Percentiles rank a stretch among this genome's conserved stretches.
Conservation (phyloP, 2,329 filamentous ascomycete genomes). For the Corinectria fuckeliana region DNA sequence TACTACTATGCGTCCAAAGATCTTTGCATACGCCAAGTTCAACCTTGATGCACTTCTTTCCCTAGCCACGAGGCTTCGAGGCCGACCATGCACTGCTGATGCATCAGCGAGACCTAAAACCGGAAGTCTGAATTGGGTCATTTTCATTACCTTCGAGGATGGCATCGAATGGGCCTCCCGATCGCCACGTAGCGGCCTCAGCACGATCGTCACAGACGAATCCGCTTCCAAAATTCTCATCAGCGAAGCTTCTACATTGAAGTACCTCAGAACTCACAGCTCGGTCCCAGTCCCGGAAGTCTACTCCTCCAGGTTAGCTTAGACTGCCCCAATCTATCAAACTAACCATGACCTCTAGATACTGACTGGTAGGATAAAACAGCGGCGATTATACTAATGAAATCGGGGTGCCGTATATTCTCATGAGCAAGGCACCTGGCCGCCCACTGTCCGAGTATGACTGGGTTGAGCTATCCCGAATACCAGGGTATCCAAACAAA, state of each 20-base stretch:
- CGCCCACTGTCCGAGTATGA: constrained; percentile 27
- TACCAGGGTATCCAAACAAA: constrained; percentile 16
- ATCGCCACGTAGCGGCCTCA: constrained; percentile 14
- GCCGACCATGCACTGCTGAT: constrained; percentile 25
- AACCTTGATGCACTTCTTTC: constrained; percentile 30
- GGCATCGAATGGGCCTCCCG: constrained; percentile 34
- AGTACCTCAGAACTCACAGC: constrained; percentile 22
- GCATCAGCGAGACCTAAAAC: constrained; percentile 14
- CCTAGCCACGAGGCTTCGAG: constrained; percentile 23
- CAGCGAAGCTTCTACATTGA: constrained; percentile 35
- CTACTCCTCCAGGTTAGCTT: constrained; percentile 29
- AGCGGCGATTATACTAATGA: constrained; percentile 26
- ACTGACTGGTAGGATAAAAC: background rate
- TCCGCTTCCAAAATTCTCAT: constrained; percentile 29
- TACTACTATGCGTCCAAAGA: background rate
- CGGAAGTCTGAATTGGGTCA: constrained; percentile 31
- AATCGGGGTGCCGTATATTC: constrained; percentile 34
- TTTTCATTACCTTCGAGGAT: constrained; percentile 32
- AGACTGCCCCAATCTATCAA: background rate
- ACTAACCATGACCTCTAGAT: background rate
- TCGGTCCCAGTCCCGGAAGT: constrained; percentile 34
- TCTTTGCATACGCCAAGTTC: constrained; percentile 18
- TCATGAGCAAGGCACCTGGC: constrained; percentile 33
- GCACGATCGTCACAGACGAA: constrained; percentile 13
- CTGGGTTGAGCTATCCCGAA: constrained; percentile 21